phyloP scores from a whole-genome alignment of 805 yeast species.

The Tanozyma kutaoensis region DNA sequence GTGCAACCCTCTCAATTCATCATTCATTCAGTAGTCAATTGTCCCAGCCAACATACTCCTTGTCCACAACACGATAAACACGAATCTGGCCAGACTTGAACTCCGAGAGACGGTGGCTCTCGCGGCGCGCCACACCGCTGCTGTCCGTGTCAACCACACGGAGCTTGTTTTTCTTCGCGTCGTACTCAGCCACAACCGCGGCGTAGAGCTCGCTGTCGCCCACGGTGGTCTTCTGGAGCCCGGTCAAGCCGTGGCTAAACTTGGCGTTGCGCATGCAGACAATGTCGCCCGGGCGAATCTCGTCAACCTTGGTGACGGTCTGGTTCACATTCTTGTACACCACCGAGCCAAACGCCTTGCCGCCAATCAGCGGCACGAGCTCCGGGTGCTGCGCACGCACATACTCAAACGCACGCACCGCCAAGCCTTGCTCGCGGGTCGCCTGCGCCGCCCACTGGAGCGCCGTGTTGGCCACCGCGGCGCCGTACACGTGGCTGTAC shows the following conservation, averaged over 20 bases:
- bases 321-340: conserved; percentile 40
- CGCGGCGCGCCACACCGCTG: conserved; percentile 39
- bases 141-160: conserved; percentile 48
- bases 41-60: conserved; percentile 61
- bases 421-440: too few relatives aligned
- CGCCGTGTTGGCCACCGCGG: too few relatives aligned
- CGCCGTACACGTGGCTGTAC: too few relatives aligned
- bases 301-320: conserved; percentile 37
- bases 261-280: conserved; percentile 62
- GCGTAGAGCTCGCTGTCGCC: conserved; percentile 35
- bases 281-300: conserved; percentile 74
- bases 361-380: conserved; percentile 45
- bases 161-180: conserved; percentile 55
- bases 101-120: conserved; percentile 55
- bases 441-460: too few relatives aligned
- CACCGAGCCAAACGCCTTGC: conserved; percentile 60
- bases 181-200: conserved; percentile 62
- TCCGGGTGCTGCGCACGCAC: conserved; percentile 1
- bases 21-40: too few relatives aligned
- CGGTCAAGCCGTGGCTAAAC: conserved; percentile 38
- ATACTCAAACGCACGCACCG: too few relatives aligned
- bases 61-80: conserved; percentile 68
- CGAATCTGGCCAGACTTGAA: conserved; percentile 69
- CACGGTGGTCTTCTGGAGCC: conserved; percentile 23
- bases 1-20: too few relatives aligned